Conservation (phyloP, 164 flowering plant species). For the Vitis rotundifolia region DNA sequence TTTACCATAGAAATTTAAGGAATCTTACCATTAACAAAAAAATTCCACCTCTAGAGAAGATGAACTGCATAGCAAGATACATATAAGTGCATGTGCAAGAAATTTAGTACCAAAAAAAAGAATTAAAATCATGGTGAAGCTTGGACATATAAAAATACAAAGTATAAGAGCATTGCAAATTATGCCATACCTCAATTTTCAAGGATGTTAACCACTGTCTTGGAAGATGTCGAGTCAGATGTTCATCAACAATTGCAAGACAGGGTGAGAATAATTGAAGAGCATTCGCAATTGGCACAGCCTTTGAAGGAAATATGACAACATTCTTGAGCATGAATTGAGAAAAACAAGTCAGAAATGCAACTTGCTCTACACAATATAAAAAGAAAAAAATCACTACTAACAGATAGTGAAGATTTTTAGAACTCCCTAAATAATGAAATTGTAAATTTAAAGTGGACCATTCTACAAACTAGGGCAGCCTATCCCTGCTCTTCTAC, state of each 20-base stretch:
- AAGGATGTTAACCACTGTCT: conserved; percentile 83
- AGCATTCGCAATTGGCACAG: conserved; percentile 86
- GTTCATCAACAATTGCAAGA: conserved; percentile 94
- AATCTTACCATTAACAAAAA: no score
- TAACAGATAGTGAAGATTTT: no score
- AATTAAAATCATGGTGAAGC: no score
- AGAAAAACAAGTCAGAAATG: conserved; percentile 16
- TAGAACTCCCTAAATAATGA: no score
- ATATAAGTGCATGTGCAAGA: no score
- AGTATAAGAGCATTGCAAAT: conserved; percentile 6
- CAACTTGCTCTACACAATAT: neutral
- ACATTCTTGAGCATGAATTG: conserved; percentile 59
- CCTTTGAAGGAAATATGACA: conserved; percentile 91
- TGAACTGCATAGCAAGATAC: neutral
- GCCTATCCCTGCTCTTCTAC: no score
- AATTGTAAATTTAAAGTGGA: no score
- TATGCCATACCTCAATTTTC: conserved; percentile 58
- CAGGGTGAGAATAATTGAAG: conserved; percentile 87
- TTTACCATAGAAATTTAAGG: no score
- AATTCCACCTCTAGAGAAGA: neutral
- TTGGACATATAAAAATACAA: neutral
- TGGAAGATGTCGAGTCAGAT: conserved; percentile 81
- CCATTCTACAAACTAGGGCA: no score
- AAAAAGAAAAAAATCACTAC: neutral
- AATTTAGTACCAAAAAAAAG: no score